A percentile compares a stretch with the other conserved stretches of the same genome.
Conservation (phyloP, 2,329 filamentous ascomycete species). For the Aspergillus neoniger region DNA sequence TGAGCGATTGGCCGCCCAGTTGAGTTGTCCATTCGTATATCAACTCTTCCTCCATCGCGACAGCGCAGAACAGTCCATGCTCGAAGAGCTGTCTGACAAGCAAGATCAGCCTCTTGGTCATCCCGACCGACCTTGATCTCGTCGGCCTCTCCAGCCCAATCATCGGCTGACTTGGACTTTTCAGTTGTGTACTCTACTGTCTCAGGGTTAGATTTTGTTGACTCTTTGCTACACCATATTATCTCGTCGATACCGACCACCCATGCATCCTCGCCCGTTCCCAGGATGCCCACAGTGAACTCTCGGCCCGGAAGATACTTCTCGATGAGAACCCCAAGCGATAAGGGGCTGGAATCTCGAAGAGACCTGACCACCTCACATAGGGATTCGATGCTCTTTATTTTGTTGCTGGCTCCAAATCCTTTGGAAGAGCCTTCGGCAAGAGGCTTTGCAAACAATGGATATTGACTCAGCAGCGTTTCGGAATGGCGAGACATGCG, state of each 20-base stretch:
- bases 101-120: slow-evolving; percentile 13
- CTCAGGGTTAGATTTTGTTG: neutral
- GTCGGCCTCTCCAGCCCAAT: slow-evolving; percentile 3
- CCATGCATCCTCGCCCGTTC: slow-evolving; percentile 19
- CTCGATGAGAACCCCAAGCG: slow-evolving; percentile 23
- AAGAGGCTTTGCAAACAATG: slow-evolving; percentile 24
- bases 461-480: slow-evolving; percentile 13
- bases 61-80: slow-evolving; percentile 18
- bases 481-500: neutral
- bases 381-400: slow-evolving; percentile 13
- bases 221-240: slow-evolving; percentile 11
- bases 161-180: slow-evolving; percentile 11
- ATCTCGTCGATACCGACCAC: slow-evolving; percentile 22
- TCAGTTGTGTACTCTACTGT: slow-evolving; percentile 10
- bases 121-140: slow-evolving; percentile 4
- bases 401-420: slow-evolving; percentile 17
- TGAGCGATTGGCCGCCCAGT: slow-evolving; percentile 3
- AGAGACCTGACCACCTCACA: slow-evolving; percentile 15
- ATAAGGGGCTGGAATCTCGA: slow-evolving; percentile 12
- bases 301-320: slow-evolving; percentile 25
- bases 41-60: slow-evolving; percentile 20
- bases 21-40: slow-evolving; percentile 16
- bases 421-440: slow-evolving; percentile 24
- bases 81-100: slow-evolving; percentile 14
- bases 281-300: slow-evolving; percentile 27